These are phyloP conservation scores for Polyporus tsugae DNA, from an alignment of 1,284 basidiomycete genomes.

Conservation along the genomic window DNA sequence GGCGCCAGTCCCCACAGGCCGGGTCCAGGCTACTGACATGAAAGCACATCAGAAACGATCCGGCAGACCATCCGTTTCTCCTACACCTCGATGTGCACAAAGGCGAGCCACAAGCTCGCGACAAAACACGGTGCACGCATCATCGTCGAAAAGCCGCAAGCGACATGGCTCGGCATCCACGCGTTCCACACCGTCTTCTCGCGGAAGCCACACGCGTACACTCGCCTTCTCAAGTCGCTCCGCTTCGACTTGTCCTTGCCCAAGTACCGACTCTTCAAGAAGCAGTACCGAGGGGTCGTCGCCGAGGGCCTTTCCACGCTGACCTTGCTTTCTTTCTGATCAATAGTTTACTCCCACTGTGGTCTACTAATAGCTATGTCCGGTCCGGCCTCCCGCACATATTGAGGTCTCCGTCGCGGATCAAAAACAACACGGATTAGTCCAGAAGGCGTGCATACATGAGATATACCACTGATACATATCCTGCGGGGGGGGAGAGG, in stretches of 20 bases:
- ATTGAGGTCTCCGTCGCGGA: neutral
- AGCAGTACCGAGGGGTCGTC: conserved; percentile 55
- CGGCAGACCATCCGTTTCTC: conserved; percentile 65
- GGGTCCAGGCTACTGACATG: neutral
- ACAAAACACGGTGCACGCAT: conserved; percentile 47
- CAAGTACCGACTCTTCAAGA: conserved; percentile 50
- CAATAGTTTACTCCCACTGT: neutral
- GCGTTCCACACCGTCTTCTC: conserved; percentile 77
- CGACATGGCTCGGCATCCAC: conserved; percentile 80
- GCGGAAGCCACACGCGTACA: conserved; percentile 61
- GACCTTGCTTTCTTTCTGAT: conserved; percentile 29
- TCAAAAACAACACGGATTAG: conserved; percentile 30
- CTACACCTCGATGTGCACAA: conserved; percentile 59
- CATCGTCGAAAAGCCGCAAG: conserved; percentile 57
- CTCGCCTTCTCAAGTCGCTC: conserved; percentile 55
- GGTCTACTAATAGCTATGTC: neutral
- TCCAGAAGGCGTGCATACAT: conserved; percentile 35
- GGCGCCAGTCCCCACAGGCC: neutral
- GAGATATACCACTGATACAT: conserved; percentile 36
- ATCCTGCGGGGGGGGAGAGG: conserved; percentile 27
- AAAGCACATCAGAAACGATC: conserved; percentile 56
- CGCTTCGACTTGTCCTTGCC: conserved; percentile 56
- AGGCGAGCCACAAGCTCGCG: conserved; percentile 54
- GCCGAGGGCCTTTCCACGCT: conserved; percentile 50
- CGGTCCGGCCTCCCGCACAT: neutral